phyloP scores from a whole-genome alignment of 129 eudicot species.

The Artemisia tridentata region DNA sequence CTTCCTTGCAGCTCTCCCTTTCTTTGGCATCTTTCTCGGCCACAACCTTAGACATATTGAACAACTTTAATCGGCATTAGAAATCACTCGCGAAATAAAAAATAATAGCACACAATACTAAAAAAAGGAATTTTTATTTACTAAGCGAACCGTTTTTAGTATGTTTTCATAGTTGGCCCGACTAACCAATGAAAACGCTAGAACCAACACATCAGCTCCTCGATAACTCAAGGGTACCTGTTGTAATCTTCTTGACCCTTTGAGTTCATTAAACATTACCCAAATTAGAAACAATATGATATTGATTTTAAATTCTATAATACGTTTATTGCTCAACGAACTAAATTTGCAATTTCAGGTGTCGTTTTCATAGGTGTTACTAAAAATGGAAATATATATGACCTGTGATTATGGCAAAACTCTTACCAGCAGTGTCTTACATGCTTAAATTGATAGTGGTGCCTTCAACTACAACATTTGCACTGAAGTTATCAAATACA shows the following conservation, averaged over 20 bases:
- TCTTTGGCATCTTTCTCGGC: too few relatives aligned
- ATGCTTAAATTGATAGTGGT: too few relatives aligned
- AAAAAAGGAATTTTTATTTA: neutral
- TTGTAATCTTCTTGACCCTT: constrained; percentile 93
- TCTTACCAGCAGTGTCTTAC: too few relatives aligned
- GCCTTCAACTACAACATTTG: too few relatives aligned
- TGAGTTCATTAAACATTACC: constrained; percentile 5
- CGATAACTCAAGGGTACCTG: constrained; percentile 85
- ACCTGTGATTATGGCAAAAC: too few relatives aligned
- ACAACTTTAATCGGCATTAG: constrained; percentile 22
- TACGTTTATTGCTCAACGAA: too few relatives aligned
- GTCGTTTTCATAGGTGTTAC: neutral
- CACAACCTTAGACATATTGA: too few relatives aligned
- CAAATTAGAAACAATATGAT: constrained; percentile 6
- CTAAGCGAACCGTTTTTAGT: constrained; percentile 58
- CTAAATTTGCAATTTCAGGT: neutral
- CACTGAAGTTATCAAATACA: too few relatives aligned
- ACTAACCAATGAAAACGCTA: constrained; percentile 89
- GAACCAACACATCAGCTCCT: constrained; percentile 81
- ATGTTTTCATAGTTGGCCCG: constrained; percentile 94
- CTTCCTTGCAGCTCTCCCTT: too few relatives aligned
- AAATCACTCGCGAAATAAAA: constrained; percentile 23
- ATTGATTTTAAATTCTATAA: neutral
- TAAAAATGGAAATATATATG: constrained; percentile 1
- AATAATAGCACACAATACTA: neutral